Evolutionary conservation across 2,329 filamentous ascomycete genomes (phyloP).

Genomic region (Exutisphaerella laricina): DNA sequence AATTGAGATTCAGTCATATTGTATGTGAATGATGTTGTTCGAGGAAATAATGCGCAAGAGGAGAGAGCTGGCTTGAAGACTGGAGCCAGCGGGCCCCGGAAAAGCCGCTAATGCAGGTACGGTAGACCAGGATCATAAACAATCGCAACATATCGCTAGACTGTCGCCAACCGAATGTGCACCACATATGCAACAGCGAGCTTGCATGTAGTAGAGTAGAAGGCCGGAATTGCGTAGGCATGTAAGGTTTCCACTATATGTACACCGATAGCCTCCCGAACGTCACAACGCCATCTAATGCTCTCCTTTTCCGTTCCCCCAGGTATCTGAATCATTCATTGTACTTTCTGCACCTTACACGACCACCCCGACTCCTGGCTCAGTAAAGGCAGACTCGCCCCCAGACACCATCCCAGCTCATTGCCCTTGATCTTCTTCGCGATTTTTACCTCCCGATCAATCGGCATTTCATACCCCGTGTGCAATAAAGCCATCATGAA

Average conservation of each 20-base stretch:
- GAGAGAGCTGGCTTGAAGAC: too few species aligned
- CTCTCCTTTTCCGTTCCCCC: too few species aligned
- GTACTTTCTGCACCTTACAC: conserved; percentile 22
- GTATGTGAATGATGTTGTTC: too few species aligned
- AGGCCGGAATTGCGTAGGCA: too few species aligned
- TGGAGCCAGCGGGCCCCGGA: too few species aligned
- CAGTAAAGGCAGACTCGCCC: conserved; percentile 58
- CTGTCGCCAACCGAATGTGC: too few species aligned
- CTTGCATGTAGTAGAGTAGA: too few species aligned
- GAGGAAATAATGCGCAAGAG: too few species aligned
- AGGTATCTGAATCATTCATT: conserved; percentile 10
- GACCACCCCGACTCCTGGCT: conserved; percentile 29
- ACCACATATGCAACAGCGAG: too few species aligned
- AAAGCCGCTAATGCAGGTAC: not conserved
- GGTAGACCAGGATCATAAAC: not conserved
- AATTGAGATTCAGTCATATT: conserved; percentile 12
- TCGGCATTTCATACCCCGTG: conserved; percentile 96
- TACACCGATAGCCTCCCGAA: too few species aligned
- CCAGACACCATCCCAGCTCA: conserved; percentile 95
- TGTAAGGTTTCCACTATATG: too few species aligned
- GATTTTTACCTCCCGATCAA: conserved; percentile 92
- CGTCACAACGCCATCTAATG: conserved; percentile 13
- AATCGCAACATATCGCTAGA: too few species aligned
- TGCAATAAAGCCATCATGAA: conserved; percentile 93
- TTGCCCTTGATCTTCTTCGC: conserved; percentile 98